phyloP scores from a whole-genome alignment of 139 green algal species.

The Raphidocelis subcapitata region DNA sequence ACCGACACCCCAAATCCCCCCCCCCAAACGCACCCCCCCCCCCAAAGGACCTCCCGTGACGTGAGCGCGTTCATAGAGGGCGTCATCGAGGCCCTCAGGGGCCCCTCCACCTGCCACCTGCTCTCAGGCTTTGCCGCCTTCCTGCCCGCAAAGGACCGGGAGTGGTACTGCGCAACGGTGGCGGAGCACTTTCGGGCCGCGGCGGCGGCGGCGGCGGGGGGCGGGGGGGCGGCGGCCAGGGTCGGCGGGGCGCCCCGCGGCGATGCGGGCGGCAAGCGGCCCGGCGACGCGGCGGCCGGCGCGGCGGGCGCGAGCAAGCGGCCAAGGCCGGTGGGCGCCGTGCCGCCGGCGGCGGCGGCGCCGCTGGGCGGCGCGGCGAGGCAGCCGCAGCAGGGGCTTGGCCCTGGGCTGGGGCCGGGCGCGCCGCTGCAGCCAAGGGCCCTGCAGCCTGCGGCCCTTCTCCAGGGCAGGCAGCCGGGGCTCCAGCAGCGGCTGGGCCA shows the following conservation, averaged over 20 bases:
- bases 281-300: neutral
- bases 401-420: no score
- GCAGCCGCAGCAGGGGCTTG: no score
- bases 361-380: no score
- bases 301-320: neutral
- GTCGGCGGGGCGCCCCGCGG: neutral
- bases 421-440: slow-evolving; percentile 1
- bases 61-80: slow-evolving; percentile 41
- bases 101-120: slow-evolving; percentile 40
- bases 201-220: neutral
- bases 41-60: slow-evolving; percentile 38
- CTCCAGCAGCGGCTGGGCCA: neutral
- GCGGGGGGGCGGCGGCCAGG: neutral
- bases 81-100: slow-evolving; percentile 48
- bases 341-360: neutral
- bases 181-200: slow-evolving; percentile 16
- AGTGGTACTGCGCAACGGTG: slow-evolving; percentile 42
- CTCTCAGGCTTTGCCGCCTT: slow-evolving; percentile 54
- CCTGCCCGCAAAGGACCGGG: slow-evolving; percentile 42
- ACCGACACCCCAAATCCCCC: no score
- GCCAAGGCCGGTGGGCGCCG: neutral
- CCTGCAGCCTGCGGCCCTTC: neutral
- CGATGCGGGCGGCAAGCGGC: neutral
- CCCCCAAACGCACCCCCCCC: neutral
- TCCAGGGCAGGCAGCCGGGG: neutral